phyloP scores from a whole-genome alignment of 2,329 filamentous ascomycete species.

The Ophiosphaerella korrae region DNA sequence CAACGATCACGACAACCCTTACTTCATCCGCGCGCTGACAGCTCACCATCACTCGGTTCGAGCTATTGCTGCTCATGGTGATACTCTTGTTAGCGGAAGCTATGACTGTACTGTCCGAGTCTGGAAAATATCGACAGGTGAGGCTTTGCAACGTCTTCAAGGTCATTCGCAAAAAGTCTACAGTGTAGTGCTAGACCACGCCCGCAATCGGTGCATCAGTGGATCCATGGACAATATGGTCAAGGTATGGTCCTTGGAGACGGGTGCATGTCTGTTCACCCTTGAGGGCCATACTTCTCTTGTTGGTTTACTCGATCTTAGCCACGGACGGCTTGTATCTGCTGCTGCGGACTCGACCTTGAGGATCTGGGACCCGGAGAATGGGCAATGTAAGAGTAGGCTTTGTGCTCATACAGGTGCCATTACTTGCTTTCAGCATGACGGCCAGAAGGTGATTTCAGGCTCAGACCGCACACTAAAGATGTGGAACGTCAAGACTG shows the following conservation, averaged over 20 bases:
- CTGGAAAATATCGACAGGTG: conserved; percentile 96
- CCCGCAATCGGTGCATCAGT: conserved; percentile 92
- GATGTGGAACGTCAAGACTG: conserved; percentile 96
- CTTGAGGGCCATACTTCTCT: conserved; percentile 92
- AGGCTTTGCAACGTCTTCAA: conserved; percentile 79
- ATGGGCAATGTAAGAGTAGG: conserved; percentile 85
- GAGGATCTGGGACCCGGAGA: conserved; percentile 95
- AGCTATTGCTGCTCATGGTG: conserved; percentile 91
- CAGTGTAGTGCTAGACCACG: conserved; percentile 90
- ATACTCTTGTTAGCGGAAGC: conserved; percentile 95
- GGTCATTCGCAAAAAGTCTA: conserved; percentile 95
- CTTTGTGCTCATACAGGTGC: conserved; percentile 93
- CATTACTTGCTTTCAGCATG: conserved; percentile 98
- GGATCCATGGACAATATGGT: conserved; percentile 98
- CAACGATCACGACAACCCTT: conserved; percentile 82
- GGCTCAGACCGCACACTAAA: conserved; percentile 95
- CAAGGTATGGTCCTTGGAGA: conserved; percentile 95
- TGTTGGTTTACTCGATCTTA: conserved; percentile 88
- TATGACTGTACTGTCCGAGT: conserved; percentile 95
- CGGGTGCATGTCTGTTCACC: conserved; percentile 82
- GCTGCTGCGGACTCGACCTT: conserved; percentile 94
- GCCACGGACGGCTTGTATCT: conserved; percentile 87
- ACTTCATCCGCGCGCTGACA: conserved; percentile 84
- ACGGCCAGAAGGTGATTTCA: conserved; percentile 93
- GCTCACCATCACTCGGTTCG: conserved; percentile 94